Evolutionary conservation across 2,329 filamentous ascomycete species (phyloP).

Genomic region (Diaporthe sp.): DNA sequence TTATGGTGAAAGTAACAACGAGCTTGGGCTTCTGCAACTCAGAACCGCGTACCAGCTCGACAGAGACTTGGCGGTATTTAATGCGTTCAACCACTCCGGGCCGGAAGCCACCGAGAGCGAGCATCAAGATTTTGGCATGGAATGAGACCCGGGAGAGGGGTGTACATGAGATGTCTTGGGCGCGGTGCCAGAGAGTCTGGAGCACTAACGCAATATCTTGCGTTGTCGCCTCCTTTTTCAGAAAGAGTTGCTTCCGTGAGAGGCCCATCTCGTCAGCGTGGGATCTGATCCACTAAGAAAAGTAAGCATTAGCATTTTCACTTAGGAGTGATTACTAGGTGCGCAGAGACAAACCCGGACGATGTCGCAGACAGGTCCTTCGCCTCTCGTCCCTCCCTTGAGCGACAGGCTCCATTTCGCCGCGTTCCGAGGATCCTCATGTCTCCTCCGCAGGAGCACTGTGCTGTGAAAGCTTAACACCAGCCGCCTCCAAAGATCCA

Average conservation of each 20-base stretch:
- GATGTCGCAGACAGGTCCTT: not conserved
- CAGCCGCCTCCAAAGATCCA: not conserved
- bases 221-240: constrained; percentile 22
- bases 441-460: not conserved
- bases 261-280: not conserved
- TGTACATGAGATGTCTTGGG: not conserved
- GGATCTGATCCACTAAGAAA: constrained; percentile 2
- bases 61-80: not conserved
- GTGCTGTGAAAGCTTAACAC: constrained; percentile 1
- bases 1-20: constrained; percentile 13
- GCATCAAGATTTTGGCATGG: not conserved
- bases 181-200: not conserved
- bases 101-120: constrained; percentile 14
- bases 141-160: constrained; percentile 14
- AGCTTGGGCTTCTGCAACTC: not conserved
- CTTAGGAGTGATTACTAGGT: not conserved
- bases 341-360: not conserved
- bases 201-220: constrained; percentile 25
- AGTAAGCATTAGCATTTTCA: not conserved
- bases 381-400: not conserved
- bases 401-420: not conserved
- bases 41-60: not conserved
- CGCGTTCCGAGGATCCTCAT: constrained; percentile 15
- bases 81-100: constrained; percentile 15
- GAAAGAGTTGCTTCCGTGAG: constrained; percentile 1